These are phyloP conservation scores for Botryotinia narcissicola DNA, from an alignment of 2,329 filamentous ascomycete species.

Conservation along the genomic window DNA sequence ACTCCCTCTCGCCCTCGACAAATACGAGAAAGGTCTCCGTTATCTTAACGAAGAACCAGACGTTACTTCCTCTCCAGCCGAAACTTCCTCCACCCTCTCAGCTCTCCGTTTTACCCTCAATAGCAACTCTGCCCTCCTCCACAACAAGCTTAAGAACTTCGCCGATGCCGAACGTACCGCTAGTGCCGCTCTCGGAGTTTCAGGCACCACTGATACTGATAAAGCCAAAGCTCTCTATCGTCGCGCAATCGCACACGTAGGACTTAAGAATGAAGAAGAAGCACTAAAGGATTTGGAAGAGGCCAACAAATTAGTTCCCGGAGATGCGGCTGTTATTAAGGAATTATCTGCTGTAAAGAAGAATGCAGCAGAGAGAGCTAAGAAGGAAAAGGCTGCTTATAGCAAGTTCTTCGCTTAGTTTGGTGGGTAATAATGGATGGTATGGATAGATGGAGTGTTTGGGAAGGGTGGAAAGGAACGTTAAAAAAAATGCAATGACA, in stretches of 20 bases:
- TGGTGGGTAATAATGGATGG: background rate
- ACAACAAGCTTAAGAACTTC: slow-evolving; percentile 74
- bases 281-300: slow-evolving; percentile 73
- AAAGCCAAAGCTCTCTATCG: slow-evolving; percentile 88
- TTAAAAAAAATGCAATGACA: background rate
- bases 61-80: slow-evolving; percentile 66
- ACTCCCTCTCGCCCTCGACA: slow-evolving; percentile 68
- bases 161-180: slow-evolving; percentile 69
- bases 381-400: slow-evolving; percentile 90
- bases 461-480: background rate
- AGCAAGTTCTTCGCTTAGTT: slow-evolving; percentile 74
- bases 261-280: slow-evolving; percentile 79
- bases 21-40: slow-evolving; percentile 91
- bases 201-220: slow-evolving; percentile 67
- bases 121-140: slow-evolving; percentile 82
- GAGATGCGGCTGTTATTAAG: slow-evolving; percentile 69
- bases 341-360: slow-evolving; percentile 80
- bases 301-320: slow-evolving; percentile 71
- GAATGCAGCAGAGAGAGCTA: slow-evolving; percentile 66
- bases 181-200: slow-evolving; percentile 67
- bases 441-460: background rate
- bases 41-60: slow-evolving; percentile 86
- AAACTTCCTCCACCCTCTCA: slow-evolving; percentile 64
- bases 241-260: slow-evolving; percentile 70
- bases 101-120: slow-evolving; percentile 81